Base-by-base conservation (phyloP, 192 early-diverging fungal genomes). In the Backusella liffmaniae region DNA sequence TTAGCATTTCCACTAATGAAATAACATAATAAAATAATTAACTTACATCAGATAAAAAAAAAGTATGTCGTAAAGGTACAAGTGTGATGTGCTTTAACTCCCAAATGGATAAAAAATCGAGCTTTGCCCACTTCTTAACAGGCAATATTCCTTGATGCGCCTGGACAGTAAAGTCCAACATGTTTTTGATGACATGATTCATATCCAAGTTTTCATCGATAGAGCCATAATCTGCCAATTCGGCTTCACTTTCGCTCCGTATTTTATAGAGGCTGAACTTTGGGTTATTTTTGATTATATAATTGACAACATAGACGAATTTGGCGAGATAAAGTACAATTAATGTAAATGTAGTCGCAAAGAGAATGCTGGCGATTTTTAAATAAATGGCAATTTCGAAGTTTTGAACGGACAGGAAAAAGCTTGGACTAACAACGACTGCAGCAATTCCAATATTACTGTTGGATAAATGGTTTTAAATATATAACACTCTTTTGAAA, bases 101-200 rank as follows among this genome's bases (percentile, higher is more conserved):
- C 79, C 79, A 80, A 12, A 80, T 76, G 7, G 79, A 76, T 37
- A 80, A 73, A 21, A 77, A 73, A 9, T 65, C 44, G 29, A 70
- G 70, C 8, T 72, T 30, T 9, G 53, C 44, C 51, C 30, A 41
- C 41, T 80, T 76, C 62, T 80, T 80, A 12, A 76, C 70, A 4
- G 79, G 79, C 4, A 80, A 42, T 35, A 77, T 36, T 15, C 79
- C 79, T 56, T 77, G 72, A 59, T 76, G 46, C 6, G 74, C 72
- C 15, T 76, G 35, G 4, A 73, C 29, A 8, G 68, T 34, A 51
- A 73, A 73, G 29, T 76, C 75, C 5, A 76, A 7, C 8, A 72
- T 16, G 23, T 80, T 73, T 32, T 73, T 66, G 18, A 44, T 44
- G 12, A 77, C 41, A 10, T 77, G 51, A 15, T 75, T 35, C 41